These are phyloP conservation scores for Durotheca rogersii DNA, from an alignment of 495 filamentous ascomycete genomes.

Conservation along the genomic window DNA sequence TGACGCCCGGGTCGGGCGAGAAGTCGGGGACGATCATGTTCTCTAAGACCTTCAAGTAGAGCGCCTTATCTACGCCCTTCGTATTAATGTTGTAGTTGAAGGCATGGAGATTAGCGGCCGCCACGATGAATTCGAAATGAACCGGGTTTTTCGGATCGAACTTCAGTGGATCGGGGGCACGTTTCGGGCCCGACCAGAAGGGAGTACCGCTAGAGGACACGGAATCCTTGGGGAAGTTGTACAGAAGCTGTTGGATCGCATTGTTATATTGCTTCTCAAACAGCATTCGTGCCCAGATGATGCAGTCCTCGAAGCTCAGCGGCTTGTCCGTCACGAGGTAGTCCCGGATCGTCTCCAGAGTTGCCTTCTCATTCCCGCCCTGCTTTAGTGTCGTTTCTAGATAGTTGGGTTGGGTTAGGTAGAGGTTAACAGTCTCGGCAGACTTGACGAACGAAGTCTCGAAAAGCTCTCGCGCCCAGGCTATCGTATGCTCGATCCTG, in stretches of 20 bases:
- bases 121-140: slow-evolving; percentile 82
- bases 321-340: slow-evolving; percentile 93
- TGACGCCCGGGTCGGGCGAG: slow-evolving; percentile 84
- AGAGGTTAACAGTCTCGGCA: slow-evolving; percentile 92
- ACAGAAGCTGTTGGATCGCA: slow-evolving; percentile 91
- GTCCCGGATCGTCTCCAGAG: slow-evolving; percentile 83
- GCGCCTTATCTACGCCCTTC: slow-evolving; percentile 64
- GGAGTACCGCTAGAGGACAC: slow-evolving; percentile 81
- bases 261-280: slow-evolving; percentile 99
- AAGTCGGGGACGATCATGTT: slow-evolving; percentile 98
- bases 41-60: slow-evolving; percentile 76
- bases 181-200: slow-evolving; percentile 99
- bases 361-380: slow-evolving; percentile 94
- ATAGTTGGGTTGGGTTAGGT: slow-evolving; percentile 89
- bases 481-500: slow-evolving; percentile 98
- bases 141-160: slow-evolving; percentile 83
- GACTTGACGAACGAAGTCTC: slow-evolving; percentile 90
- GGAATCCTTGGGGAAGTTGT: slow-evolving; percentile 96
- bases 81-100: slow-evolving; percentile 97
- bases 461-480: slow-evolving; percentile 95
- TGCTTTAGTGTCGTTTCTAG: slow-evolving; percentile 87
- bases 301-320: slow-evolving; percentile 90
- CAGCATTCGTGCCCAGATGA: slow-evolving; percentile 86
- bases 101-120: slow-evolving; percentile 88
- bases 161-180: slow-evolving; percentile 86